Base-by-base conservation (phyloP, 2,329 filamentous ascomycete genomes). In the Colletotrichum agaves region DNA sequence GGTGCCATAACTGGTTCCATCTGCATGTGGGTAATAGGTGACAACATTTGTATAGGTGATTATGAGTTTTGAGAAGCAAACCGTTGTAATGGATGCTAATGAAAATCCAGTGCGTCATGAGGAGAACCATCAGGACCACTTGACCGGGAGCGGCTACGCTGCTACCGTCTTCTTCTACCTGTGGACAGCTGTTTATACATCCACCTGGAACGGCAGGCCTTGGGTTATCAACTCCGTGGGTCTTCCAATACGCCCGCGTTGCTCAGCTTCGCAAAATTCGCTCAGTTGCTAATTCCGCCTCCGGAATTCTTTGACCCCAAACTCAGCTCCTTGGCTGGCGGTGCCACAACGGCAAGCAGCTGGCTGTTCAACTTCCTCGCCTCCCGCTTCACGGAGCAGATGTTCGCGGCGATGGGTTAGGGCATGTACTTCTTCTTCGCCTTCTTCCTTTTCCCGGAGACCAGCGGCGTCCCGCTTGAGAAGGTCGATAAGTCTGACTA, bases 91-190 rank as follows among this genome's bases (percentile, higher is more conserved):
- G n/a, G n/a, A n/a, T n/a, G n/a, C n/a, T n/a, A n/a, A n/a, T n/a
- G n/a, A n/a, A n/a, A n/a, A n/a, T n/a, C n/a, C n/a, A n/a, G n/a
- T n/a, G n/a, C n/a, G n/a, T n/a, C n/a, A n/a, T 43, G 73, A 72
- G 13, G 70, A 75, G 57, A 75, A 81, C 7, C 72, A 76, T 0
- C 74, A 70, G 5, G 75, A 75, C 5, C 74, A 72, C 71, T 39
- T 80, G 84, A 59, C 78, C 74, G 46, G 76, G 72, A 47, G 85
- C 17, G 87, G 87, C 3, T 86, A 87, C 63, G 85, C 85, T 0
- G 87, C 87, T 17, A 83, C 89, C 56, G 85, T 88, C 73, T 90
- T 91, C 80, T 90, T 91, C 80, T 91, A 91, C 73, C 80, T 91
- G 2, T 91, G 87, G 85, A 69, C 66, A 8, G 66, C 66, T 5